phyloP scores from a whole-genome alignment of 148 eudicot species.

The Rhododendron griersonianum region DNA sequence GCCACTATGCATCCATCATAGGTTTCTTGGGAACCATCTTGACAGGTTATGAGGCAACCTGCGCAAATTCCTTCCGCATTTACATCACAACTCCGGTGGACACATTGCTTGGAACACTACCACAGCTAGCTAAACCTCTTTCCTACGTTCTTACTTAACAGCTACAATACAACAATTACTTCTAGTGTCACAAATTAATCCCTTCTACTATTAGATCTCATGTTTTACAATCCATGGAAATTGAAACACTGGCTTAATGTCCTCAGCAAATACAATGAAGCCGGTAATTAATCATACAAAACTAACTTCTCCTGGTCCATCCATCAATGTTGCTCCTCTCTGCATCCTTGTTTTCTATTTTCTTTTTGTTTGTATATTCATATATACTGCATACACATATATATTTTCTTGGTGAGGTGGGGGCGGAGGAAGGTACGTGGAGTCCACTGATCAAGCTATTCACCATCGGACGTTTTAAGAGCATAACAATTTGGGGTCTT shows the following conservation, averaged over 20 bases:
- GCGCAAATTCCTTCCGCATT: constrained; percentile 41
- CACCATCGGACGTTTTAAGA: background rate
- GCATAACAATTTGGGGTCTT: background rate
- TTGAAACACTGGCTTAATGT: background rate
- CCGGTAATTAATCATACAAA: background rate
- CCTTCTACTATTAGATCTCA: background rate
- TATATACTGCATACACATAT: too few species aligned
- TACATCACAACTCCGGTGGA: background rate
- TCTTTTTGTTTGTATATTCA: too few species aligned
- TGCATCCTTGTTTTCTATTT: background rate
- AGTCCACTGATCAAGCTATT: background rate
- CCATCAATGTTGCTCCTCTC: background rate
- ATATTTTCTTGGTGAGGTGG: too few species aligned
- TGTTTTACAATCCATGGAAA: background rate
- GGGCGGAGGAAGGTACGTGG: background rate
- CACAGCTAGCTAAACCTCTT: background rate
- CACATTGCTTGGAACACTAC: background rate
- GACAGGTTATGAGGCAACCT: constrained; percentile 61
- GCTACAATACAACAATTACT: background rate
- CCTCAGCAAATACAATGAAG: background rate
- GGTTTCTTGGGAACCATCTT: constrained; percentile 57
- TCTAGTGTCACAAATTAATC: background rate
- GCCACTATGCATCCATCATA: constrained; percentile 76
- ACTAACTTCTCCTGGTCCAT: background rate
- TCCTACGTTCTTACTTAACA: background rate